A percentile compares a stretch with the other conserved stretches of the same genome.
These are phyloP conservation scores for Artemisia annua DNA, from an alignment of 129 eudicot species.

Conservation along the genomic window DNA sequence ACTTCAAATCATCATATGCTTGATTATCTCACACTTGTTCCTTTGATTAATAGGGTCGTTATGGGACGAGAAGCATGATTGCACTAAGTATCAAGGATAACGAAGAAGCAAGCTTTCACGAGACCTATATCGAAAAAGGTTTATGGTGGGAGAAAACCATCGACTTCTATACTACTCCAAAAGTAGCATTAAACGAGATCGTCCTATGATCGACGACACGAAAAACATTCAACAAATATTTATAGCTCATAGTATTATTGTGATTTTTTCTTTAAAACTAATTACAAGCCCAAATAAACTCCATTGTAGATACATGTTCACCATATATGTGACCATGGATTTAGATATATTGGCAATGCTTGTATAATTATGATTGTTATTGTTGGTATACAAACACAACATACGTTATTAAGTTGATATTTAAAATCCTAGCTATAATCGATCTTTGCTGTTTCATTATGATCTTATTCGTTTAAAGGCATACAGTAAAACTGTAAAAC, in stretches of 20 bases:
- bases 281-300: conserved; percentile 8
- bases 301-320: conserved; percentile 24
- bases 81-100: conserved; percentile 43
- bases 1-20: not conserved
- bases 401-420: not conserved
- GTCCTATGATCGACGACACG: not conserved
- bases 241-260: too few species aligned
- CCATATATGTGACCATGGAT: conserved; percentile 26
- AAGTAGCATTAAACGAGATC: conserved; percentile 11
- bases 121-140: conserved; percentile 52
- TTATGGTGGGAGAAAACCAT: conserved; percentile 57
- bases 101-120: conserved; percentile 57
- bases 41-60: conserved; percentile 49
- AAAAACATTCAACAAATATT: too few species aligned
- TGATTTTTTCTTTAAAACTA: not conserved
- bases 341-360: conserved; percentile 17
- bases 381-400: not conserved
- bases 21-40: not conserved
- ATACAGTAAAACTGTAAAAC: too few species aligned
- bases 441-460: too few species aligned
- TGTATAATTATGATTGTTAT: conserved; percentile 1
- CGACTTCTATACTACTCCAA: conserved; percentile 29
- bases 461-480: too few species aligned
- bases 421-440: not conserved
- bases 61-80: conserved; percentile 84